Conservation (phyloP, 169 alveolate genomes). For the Plasmodium knowlesi region DNA sequence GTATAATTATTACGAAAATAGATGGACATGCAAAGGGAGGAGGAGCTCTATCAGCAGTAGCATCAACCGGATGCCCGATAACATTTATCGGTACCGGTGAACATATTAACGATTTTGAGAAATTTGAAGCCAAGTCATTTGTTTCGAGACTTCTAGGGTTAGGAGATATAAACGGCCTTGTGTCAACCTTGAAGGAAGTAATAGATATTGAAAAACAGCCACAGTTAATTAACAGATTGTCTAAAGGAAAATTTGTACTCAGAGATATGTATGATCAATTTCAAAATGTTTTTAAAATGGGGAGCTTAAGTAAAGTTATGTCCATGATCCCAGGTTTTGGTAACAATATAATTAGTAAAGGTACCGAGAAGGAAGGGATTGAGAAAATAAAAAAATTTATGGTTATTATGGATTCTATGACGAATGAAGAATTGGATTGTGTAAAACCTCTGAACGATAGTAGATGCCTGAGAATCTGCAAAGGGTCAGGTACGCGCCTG, state of each 20-base stretch:
- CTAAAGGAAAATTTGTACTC: slow-evolving; percentile 95
- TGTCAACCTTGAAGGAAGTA: slow-evolving; percentile 96
- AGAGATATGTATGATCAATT: slow-evolving; percentile 98
- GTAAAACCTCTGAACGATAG: slow-evolving; percentile 91
- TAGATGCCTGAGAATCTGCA: slow-evolving; percentile 94
- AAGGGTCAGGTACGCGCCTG: slow-evolving; percentile 95
- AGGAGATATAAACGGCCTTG: slow-evolving; percentile 98
- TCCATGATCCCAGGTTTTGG: slow-evolving; percentile 96
- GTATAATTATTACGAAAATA: slow-evolving; percentile 98
- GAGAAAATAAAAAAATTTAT: slow-evolving; percentile 95
- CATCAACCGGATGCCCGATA: slow-evolving; percentile 96
- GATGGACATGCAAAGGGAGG: slow-evolving; percentile 99
- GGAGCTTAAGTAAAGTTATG: slow-evolving; percentile 95
- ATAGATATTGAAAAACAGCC: slow-evolving; percentile 95
- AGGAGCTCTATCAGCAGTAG: slow-evolving; percentile 99
- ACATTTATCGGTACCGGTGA: slow-evolving; percentile 99
- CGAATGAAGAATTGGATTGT: slow-evolving; percentile 95
- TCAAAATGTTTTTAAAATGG: slow-evolving; percentile 96
- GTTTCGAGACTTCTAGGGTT: slow-evolving; percentile 97
- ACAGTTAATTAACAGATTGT: slow-evolving; percentile 94
- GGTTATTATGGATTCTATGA: slow-evolving; percentile 98
- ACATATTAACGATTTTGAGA: slow-evolving; percentile 98
- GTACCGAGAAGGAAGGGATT: slow-evolving; percentile 97
- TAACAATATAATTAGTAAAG: slow-evolving; percentile 92
- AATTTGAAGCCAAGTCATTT: slow-evolving; percentile 97